These are phyloP conservation scores for Hypomontagnella monticulosa DNA, from an alignment of 495 filamentous ascomycete species.

Conservation along the genomic window DNA sequence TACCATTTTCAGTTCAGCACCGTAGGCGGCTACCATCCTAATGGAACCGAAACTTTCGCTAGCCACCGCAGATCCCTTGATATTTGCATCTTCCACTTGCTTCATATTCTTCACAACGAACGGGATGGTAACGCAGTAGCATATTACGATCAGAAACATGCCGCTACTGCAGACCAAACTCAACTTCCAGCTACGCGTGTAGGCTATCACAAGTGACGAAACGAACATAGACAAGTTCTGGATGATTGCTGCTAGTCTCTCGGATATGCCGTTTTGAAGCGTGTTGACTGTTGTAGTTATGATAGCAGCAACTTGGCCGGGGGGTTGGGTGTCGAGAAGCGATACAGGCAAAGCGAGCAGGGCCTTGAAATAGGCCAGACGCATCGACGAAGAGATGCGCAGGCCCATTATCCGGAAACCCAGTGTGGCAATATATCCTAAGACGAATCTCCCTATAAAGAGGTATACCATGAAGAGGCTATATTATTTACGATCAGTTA, in stretches of 20 bases:
- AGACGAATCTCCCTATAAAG: conserved; percentile 67
- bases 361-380: conserved; percentile 61
- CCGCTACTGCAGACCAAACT: conserved; percentile 65
- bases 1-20: conserved; percentile 65
- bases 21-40: conserved; percentile 70
- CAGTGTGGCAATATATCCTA: conserved; percentile 67
- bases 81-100: conserved; percentile 65
- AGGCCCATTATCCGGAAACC: conserved; percentile 64
- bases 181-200: conserved; percentile 65
- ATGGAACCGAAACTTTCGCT: conserved; percentile 67
- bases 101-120: conserved; percentile 66
- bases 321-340: conserved; percentile 63
- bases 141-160: conserved; percentile 64
- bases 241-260: conserved; percentile 64
- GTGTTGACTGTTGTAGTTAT: conserved; percentile 72
- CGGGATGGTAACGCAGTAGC: conserved; percentile 65
- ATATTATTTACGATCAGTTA: background rate
- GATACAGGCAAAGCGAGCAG: conserved; percentile 64
- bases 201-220: conserved; percentile 63
- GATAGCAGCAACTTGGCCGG: conserved; percentile 63
- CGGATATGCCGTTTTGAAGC: conserved; percentile 73
- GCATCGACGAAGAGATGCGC: conserved; percentile 63
- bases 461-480: conserved; percentile 69
- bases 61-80: conserved; percentile 67
- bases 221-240: conserved; percentile 63